A percentile compares a stretch with the other conserved stretches of the same genome.
Conservation (phyloP, 2,329 filamentous ascomycete species). For the Salinomyces thailandicus region DNA sequence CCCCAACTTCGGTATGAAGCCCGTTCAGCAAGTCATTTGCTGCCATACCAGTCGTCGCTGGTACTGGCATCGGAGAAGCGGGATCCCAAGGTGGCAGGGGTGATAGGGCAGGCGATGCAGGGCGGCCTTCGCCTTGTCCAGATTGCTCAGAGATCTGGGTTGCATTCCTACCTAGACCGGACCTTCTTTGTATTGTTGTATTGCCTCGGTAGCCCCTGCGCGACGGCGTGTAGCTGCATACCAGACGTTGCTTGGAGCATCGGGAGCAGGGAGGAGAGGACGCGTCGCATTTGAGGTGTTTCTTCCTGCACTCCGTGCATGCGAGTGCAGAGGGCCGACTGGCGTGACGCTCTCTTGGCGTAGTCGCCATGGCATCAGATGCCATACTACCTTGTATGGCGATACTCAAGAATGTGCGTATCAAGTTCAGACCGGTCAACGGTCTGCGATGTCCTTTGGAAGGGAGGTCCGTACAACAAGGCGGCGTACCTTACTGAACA, state of each 20-base stretch:
- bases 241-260: not conserved
- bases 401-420: no score
- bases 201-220: conserved; percentile 1
- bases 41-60: not conserved
- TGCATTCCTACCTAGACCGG: not conserved
- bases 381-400: no score
- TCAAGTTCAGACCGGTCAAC: no score
- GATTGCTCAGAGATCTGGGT: not conserved
- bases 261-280: not conserved
- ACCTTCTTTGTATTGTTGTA: conserved; percentile 1
- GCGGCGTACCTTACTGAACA: no score
- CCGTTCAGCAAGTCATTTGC: not conserved
- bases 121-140: no score
- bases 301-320: conserved; percentile 4
- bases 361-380: no score
- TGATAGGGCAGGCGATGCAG: no score
- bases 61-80: not conserved
- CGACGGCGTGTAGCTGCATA: conserved; percentile 3
- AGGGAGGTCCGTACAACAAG: no score
- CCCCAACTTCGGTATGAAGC: no score
- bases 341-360: not conserved
- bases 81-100: no score
- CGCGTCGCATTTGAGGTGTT: conserved; percentile 5
- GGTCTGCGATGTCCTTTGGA: no score
- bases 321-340: conserved; percentile 1